Percentiles rank a stretch among this genome's conserved stretches.
phyloP scores from a whole-genome alignment of 140 eudicot genomes.

The Flaveria floridana region DNA sequence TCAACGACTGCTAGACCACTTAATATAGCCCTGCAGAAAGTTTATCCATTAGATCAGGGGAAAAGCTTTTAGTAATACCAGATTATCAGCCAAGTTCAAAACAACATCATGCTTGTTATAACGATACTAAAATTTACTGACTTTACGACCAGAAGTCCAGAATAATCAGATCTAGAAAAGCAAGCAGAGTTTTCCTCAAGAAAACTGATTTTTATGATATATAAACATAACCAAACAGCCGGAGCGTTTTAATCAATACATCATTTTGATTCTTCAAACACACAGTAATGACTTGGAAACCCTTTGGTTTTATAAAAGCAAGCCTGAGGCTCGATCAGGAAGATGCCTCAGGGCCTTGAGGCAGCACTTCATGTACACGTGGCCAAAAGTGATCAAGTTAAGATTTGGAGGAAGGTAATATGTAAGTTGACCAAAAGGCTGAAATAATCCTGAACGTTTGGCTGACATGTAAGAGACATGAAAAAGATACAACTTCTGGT shows the following conservation, averaged over 20 bases:
- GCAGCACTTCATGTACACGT: too few species aligned
- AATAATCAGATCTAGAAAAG: neutral
- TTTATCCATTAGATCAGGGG: slow-evolving; percentile 9
- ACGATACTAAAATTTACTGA: neutral
- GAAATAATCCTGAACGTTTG: too few species aligned
- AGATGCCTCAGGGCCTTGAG: too few species aligned
- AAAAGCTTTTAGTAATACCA: neutral
- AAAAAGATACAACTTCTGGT: too few species aligned
- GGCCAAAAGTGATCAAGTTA: too few species aligned
- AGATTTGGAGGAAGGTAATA: too few species aligned
- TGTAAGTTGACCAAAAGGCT: too few species aligned
- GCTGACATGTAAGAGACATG: too few species aligned
- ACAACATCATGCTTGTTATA: neutral
- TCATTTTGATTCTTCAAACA: neutral
- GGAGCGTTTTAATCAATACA: neutral
- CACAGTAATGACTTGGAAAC: too few species aligned
- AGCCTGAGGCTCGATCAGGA: too few species aligned
- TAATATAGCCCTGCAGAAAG: slow-evolving; percentile 38
- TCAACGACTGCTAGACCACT: slow-evolving; percentile 40
- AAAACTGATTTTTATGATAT: neutral
- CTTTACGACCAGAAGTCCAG: neutral
- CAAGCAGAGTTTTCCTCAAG: neutral
- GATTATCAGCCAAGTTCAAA: neutral
- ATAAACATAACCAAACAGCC: neutral
- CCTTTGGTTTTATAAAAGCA: too few species aligned